Evolutionary conservation across 2,329 filamentous ascomycete genomes (phyloP), one percentile per base, ranked within the genome.

Genomic region (Davidsoniella eucalypti): DNA sequence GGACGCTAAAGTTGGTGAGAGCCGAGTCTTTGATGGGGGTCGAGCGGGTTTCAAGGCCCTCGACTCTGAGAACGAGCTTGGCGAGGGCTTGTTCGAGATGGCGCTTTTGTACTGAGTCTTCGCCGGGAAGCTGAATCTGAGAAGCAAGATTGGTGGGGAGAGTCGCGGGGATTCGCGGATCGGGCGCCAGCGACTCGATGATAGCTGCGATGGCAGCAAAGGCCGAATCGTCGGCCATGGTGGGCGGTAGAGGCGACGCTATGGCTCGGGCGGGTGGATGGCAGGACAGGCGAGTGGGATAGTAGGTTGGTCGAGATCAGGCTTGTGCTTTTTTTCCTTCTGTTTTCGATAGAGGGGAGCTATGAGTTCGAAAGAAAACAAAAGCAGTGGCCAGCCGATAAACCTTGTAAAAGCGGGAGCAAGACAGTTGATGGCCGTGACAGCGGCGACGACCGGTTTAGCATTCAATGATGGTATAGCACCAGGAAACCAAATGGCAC

Each of bases 81-180:
- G 82, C 76, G 52, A 98, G 75, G 67, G 96, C 90, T 54, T 74
- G 72, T 67, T 96, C 87, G 54, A 96, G 76, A 29, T 74, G 74
- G 57, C 76, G 72, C 68, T 96, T 96, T 57, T 82, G 82, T 36
- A 77, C 66, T 42, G 76, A 82, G 53, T 87, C 75, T 52, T 77
- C 73, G 52, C 92, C 92, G 12, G 90, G 88, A 21, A 96, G 73
- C 55, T 73, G 75, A 60, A 90, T 72, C 56, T 74, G 69, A 48
- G 66, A 64, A 52, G 66, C 68, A 51, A 65, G 61, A 47, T 64
- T 65, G 53, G 66, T 61, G 51, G 67, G 62, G 47, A 66, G 63
- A 47, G 66, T 61, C 55, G 61, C 59, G 38, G 63, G 57, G 45
- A 64, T 61, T 55, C 65, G 65, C 29, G 65, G 61, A 52, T 69